Evolutionary conservation across 306 rosid genomes (phyloP).

Genomic region (Styphnolobium japonicum): DNA sequence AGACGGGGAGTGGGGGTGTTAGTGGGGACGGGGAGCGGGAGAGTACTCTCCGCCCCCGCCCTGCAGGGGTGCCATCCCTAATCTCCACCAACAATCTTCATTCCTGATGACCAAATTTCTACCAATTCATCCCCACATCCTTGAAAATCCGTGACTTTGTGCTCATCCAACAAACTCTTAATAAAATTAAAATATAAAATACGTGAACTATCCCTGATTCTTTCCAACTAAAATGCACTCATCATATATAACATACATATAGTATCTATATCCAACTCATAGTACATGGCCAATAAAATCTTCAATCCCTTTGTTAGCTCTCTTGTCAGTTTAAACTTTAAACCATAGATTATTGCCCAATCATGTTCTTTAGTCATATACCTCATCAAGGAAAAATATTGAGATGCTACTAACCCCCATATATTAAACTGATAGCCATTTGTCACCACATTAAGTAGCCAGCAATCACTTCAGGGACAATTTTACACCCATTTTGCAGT

Average conservation of each 20-base stretch:
- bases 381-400: background rate
- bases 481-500: background rate
- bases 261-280: background rate
- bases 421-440: background rate
- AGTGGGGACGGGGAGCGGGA: no score
- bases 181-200: background rate
- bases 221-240: background rate
- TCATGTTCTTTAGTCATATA: background rate
- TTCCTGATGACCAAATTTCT: background rate
- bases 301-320: background rate
- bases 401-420: background rate
- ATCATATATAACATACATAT: background rate
- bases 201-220: background rate
- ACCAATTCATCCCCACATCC: background rate
- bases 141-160: background rate
- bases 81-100: background rate
- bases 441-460: background rate
- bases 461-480: background rate
- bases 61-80: no score
- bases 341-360: background rate
- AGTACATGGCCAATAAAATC: conserved; percentile 1
- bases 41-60: no score
- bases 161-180: background rate
- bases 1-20: no score
- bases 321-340: conserved; percentile 16